Conservation (phyloP, 306 rosid genomes). For the apple (Malus domestica) region DNA sequence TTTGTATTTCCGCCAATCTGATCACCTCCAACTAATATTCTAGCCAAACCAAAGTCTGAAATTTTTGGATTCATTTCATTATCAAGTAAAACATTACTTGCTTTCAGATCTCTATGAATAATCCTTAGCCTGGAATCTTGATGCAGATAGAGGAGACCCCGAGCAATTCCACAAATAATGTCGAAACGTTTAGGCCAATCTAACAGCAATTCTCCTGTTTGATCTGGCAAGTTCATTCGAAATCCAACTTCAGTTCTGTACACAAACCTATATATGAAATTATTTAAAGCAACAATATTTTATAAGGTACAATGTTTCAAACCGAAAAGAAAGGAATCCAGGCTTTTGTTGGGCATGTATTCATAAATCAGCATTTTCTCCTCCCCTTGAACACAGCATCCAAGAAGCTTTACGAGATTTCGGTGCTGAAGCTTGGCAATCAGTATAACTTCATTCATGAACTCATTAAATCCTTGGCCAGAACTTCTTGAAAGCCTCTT, state of each 20-base stretch:
- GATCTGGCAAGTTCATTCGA: slow-evolving; percentile 1
- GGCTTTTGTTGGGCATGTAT: slow-evolving; percentile 54
- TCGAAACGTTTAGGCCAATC: slow-evolving; percentile 16
- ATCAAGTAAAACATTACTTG: slow-evolving; percentile 53
- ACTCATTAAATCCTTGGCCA: slow-evolving; percentile 54
- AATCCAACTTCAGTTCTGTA: background rate
- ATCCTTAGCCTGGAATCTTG: slow-evolving; percentile 38
- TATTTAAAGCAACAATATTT: background rate
- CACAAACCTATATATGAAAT: background rate
- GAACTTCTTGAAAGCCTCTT: slow-evolving; percentile 46
- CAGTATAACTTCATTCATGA: slow-evolving; percentile 49
- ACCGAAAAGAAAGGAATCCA: slow-evolving; percentile 67
- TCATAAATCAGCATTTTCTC: slow-evolving; percentile 55
- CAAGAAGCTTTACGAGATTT: slow-evolving; percentile 59
- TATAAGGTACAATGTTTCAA: background rate
- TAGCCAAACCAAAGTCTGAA: slow-evolving; percentile 61
- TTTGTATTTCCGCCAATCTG: slow-evolving; percentile 43
- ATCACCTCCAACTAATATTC: slow-evolving; percentile 34
- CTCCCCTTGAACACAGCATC: slow-evolving; percentile 43
- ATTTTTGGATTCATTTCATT: slow-evolving; percentile 40
- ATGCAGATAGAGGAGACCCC: slow-evolving; percentile 24
- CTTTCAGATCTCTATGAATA: slow-evolving; percentile 52
- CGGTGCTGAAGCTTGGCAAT: slow-evolving; percentile 67
- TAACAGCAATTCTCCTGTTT: background rate
- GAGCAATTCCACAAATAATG: slow-evolving; percentile 15